Evolutionary conservation across 75 land plant species (phyloP), one percentile per base, ranked within the genome.

Genomic region (Pinus albicaulis): DNA sequence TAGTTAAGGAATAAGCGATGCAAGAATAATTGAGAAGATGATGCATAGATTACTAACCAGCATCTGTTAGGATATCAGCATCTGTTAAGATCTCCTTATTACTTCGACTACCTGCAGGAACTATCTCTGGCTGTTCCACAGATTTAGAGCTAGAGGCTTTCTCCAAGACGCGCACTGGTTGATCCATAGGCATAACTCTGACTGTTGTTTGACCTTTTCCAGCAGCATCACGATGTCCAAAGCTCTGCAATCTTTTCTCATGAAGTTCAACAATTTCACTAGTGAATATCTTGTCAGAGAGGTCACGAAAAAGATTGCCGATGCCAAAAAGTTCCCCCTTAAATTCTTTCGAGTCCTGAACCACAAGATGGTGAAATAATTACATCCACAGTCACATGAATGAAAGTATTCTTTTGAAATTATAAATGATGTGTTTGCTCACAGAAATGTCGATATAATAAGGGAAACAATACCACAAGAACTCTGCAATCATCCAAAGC

Each of bases 251-350:
- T 31, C 76, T 60, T 31, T 84, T 83, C 34, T 85, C 88, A 74
- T 96, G 94, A 73, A 85, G 63, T 71, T 90, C 99, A 77, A 96
- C 87, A 48, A 96, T 96, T 80, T 94, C 99, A 76, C 95, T 92
- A 0, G 99, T 94, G 65, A 96, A 96, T 26, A 90, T 88, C 79
- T 92, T 87, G 57, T 89, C 93, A 61, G 91, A 93, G 3, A 96
- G 90, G 56, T 96, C 98, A 73, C 92, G 86, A 48, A 96, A 94
- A 17, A 96, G 72, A 81, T 96, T 96, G 81, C 92, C 78, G 64
- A 94, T 88, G 20, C 99, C 99, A 84, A 96, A 96, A 78, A 96
- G 94, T 80, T 96, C 99, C 7, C 99, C 99, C 80, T 96, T 90
- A 52, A 88, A 82, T 59, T 88, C 86, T 79, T 96, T 96, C 71